Evolutionary conservation across 1,284 basidiomycete species (phyloP), one percentile per base, ranked within the genome.

Genomic region (Ceratobasidium sp.): DNA sequence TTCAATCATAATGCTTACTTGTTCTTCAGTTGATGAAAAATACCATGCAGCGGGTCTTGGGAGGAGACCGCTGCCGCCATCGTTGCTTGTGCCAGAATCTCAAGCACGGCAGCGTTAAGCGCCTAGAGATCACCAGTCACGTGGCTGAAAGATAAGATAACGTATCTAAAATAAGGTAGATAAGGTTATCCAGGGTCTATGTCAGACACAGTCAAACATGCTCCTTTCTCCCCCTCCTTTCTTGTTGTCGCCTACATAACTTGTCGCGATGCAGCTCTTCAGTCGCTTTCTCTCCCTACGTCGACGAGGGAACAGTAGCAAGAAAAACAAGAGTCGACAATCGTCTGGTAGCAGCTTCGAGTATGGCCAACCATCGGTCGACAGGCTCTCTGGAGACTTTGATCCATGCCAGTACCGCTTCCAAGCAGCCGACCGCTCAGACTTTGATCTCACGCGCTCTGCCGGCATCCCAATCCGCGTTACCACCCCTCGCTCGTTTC

Each of bases 201-300:
- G 33, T 36, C 19, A 56, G 39, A 44, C 50, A 56, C 36, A 54
- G 33, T n/a, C 50, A 62, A 62, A 62, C 47, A 62, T 52, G 47
- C 62, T 67, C 62, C 62, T 67, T 67, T 67, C 62, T 67, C 62
- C 42, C 14, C 23, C 62, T 67, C 62, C 62, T 67, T 67, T 67
- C 62, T 56, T 47, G 46, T n/a, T 21, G 25, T 47, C 42, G 23
- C 3, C 52, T 54, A 67, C 52, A 46, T 67, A 67, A 67, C 33
- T 36, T 36, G 33, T 5, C 27, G 11, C 42, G 36, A 67, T 67
- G 62, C 50, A 56, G n/a, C 53, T 56, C 62, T 25, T 56, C 52
- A 27, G 50, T 44, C 53, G 62, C 19, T 30, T 67, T 42, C 52
- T 67, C 62, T 56, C 62, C 23, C 62, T 67, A 13, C 62, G 52